Evolutionary conservation across 2,329 filamentous ascomycete genomes (phyloP).

Genomic region (Tolypocladium paradoxum): DNA sequence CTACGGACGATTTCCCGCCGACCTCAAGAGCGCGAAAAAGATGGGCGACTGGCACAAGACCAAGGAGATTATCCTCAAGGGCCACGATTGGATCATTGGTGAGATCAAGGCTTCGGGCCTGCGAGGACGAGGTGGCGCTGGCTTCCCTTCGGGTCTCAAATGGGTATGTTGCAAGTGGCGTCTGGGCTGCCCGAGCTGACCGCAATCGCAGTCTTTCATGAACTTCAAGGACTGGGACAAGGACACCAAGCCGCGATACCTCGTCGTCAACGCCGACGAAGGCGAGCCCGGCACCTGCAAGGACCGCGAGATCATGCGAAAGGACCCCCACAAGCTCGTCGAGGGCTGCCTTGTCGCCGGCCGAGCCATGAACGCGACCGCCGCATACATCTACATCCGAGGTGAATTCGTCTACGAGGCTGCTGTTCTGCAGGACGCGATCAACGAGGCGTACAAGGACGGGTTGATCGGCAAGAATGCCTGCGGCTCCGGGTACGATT

Average conservation of each 20-base stretch:
- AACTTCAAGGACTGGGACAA: constrained; percentile 99
- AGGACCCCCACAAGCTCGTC: constrained; percentile 97
- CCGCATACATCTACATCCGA: constrained; percentile 98
- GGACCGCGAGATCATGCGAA: constrained; percentile 99
- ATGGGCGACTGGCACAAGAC: constrained; percentile 99
- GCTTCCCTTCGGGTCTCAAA: constrained; percentile 97
- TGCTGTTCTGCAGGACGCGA: constrained; percentile 82
- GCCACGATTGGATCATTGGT: constrained; percentile 96
- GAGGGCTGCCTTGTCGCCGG: constrained; percentile 95
- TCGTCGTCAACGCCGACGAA: constrained; percentile 98
- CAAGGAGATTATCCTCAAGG: constrained; percentile 95
- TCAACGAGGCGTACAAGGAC: constrained; percentile 93
- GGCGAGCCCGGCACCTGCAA: constrained; percentile 99
- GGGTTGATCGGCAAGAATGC: constrained; percentile 97
- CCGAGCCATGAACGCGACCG: constrained; percentile 96
- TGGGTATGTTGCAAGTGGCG: constrained; percentile 55
- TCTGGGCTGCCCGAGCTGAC: not conserved
- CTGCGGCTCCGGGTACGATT: constrained; percentile 93
- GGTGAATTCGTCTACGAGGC: constrained; percentile 97
- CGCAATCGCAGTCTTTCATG: constrained; percentile 80
- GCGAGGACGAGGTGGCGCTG: constrained; percentile 90
- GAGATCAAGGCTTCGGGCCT: constrained; percentile 96
- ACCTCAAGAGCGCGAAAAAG: constrained; percentile 90
- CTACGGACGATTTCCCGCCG: constrained; percentile 83
- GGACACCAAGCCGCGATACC: constrained; percentile 87